Evolutionary conservation across 2,329 filamentous ascomycete genomes (phyloP).

Genomic region (Nannizziopsis barbatae): DNA sequence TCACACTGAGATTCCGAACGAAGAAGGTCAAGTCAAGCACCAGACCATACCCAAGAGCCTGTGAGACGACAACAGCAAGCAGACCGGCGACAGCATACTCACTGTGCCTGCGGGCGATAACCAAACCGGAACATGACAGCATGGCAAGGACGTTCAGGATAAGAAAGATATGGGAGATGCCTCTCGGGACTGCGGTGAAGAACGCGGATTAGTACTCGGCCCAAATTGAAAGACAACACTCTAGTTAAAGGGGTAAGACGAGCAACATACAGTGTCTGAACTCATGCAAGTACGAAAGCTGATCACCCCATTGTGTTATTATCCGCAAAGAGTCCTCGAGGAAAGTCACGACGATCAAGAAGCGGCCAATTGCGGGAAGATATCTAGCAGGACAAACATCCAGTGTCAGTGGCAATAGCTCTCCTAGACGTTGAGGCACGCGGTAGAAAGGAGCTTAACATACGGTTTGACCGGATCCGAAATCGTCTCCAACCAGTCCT

Average conservation of each 20-base stretch:
- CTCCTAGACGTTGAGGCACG: neutral
- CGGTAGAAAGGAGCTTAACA: conserved; percentile 31
- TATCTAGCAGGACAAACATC: conserved; percentile 48
- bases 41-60: conserved; percentile 90
- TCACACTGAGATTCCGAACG: conserved; percentile 93
- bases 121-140: conserved; percentile 66
- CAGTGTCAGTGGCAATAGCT: neutral
- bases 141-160: conserved; percentile 83
- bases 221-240: neutral
- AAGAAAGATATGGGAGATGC: conserved; percentile 86
- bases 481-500: conserved; percentile 77
- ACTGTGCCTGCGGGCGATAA: conserved; percentile 85
- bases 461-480: conserved; percentile 93
- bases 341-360: conserved; percentile 96
- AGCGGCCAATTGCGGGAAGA: conserved; percentile 87
- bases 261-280: conserved; percentile 74
- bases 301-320: conserved; percentile 93
- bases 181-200: conserved; percentile 58
- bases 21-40: conserved; percentile 99
- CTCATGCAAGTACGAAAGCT: conserved; percentile 82
- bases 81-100: conserved; percentile 87
- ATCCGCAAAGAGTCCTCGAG: conserved; percentile 93
- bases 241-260: neutral
- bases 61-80: conserved; percentile 78
- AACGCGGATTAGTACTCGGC: neutral